Evolutionary conservation across 106 monocot genomes (phyloP).

Genomic region (Dendrobium officinale): DNA sequence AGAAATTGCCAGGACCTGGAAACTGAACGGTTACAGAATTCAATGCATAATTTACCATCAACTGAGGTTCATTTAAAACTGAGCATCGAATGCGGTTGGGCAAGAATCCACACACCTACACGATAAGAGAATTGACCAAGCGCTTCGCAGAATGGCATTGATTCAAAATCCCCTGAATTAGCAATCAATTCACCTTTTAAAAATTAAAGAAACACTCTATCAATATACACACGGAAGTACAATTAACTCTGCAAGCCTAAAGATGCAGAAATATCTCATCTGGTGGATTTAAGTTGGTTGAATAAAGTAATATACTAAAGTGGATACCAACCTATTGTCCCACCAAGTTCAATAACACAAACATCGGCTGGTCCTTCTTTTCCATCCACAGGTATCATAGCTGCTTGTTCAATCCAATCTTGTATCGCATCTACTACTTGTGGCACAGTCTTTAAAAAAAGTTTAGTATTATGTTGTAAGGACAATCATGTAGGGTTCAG

Average conservation of each 20-base stretch:
- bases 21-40: neutral
- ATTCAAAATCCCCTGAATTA: constrained; percentile 83
- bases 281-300: neutral
- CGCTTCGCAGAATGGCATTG: constrained; percentile 86
- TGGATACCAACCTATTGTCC: constrained; percentile 46
- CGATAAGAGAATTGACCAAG: constrained; percentile 48
- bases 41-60: neutral
- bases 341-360: constrained; percentile 64
- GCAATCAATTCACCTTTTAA: neutral
- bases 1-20: constrained; percentile 31
- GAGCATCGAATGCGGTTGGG: neutral
- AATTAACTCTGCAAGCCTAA: neutral
- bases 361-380: constrained; percentile 59
- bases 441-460: constrained; percentile 44
- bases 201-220: neutral
- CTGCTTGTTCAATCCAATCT: constrained; percentile 62
- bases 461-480: neutral
- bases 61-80: neutral
- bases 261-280: neutral
- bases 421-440: constrained; percentile 67
- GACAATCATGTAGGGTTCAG: neutral
- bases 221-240: neutral
- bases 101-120: constrained; percentile 19
- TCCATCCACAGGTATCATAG: constrained; percentile 54
- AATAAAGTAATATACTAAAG: neutral